These are phyloP conservation scores for Geotrichum reessii DNA, from an alignment of 1,139 yeast species.

Conservation along the genomic window DNA sequence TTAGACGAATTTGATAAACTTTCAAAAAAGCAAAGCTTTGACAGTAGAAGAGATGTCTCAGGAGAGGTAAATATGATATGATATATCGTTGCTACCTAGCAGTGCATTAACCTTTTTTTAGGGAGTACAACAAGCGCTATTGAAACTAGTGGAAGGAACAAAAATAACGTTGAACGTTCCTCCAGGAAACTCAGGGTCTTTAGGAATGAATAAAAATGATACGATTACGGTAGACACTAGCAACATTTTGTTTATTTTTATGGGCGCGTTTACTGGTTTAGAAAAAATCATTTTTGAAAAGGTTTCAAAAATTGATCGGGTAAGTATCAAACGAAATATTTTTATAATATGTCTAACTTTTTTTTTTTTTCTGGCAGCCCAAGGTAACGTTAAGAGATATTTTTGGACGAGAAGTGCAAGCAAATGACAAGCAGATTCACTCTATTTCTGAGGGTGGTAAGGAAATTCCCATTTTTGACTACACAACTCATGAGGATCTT, in stretches of 20 bases:
- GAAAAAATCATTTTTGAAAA: conserved; percentile 40
- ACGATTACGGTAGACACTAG: conserved; percentile 46
- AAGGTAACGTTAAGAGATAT: conserved; percentile 18
- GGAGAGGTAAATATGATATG: conserved; percentile 37
- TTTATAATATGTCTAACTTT: conserved; percentile 13
- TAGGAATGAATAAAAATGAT: conserved; percentile 32
- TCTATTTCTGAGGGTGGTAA: conserved; percentile 36
- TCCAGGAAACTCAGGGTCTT: conserved; percentile 35
- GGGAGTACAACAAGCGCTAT: conserved; percentile 52
- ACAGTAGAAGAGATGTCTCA: conserved; percentile 49
- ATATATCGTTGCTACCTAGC: neutral
- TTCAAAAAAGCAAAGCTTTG: conserved; percentile 42
- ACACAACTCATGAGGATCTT: conserved; percentile 45
- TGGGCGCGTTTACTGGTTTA: conserved; percentile 55
- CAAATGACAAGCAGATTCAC: neutral
- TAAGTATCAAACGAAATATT: neutral
- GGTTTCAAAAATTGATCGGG: conserved; percentile 13
- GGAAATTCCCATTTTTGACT: conserved; percentile 39
- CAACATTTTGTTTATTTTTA: conserved; percentile 46
- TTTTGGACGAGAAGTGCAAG: conserved; percentile 16
- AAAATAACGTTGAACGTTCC: conserved; percentile 43
- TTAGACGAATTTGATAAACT: conserved; percentile 51
- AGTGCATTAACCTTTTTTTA: neutral
- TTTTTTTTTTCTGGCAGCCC: conserved; percentile 19
- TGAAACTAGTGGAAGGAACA: conserved; percentile 51